A percentile compares a stretch with the other conserved stretches of the same genome.
Conservation (phyloP, 2,329 filamentous ascomycete genomes). For the Alternaria brassicae region DNA sequence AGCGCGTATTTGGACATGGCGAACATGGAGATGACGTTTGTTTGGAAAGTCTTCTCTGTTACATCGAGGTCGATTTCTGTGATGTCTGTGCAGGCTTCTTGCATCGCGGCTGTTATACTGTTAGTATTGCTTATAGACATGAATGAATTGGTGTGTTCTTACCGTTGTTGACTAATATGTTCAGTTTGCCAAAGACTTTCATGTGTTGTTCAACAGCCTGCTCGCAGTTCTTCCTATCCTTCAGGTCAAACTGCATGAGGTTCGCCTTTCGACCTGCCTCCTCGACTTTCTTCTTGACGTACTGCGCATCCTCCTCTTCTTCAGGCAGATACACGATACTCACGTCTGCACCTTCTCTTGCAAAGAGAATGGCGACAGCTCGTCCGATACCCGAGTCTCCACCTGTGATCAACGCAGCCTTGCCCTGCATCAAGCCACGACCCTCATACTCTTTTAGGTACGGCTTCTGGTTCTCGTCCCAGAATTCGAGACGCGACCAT, state of each 20-base stretch:
- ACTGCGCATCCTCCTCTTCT: slow-evolving; percentile 75
- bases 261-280: slow-evolving; percentile 64
- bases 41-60: slow-evolving; percentile 67
- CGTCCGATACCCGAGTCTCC: slow-evolving; percentile 80
- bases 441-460: slow-evolving; percentile 34
- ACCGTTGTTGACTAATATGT: slow-evolving; percentile 58
- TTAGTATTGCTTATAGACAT: not conserved
- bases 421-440: slow-evolving; percentile 34
- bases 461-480: slow-evolving; percentile 30
- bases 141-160: not conserved
- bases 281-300: slow-evolving; percentile 73
- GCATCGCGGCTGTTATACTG: slow-evolving; percentile 56
- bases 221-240: slow-evolving; percentile 69
- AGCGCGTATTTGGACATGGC: slow-evolving; percentile 77
- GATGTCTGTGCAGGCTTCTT: slow-evolving; percentile 62
- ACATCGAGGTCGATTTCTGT: slow-evolving; percentile 62
- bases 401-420: slow-evolving; percentile 70
- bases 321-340: slow-evolving; percentile 75
- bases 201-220: slow-evolving; percentile 70
- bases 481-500: slow-evolving; percentile 31
- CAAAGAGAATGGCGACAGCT: slow-evolving; percentile 75
- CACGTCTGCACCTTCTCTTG: slow-evolving; percentile 76
- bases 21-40: slow-evolving; percentile 80
- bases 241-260: slow-evolving; percentile 61
- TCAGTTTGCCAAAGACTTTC: slow-evolving; percentile 68